Base-by-base conservation (phyloP, 108 stramenopile genomes). In the Cyclotella baltica region DNA sequence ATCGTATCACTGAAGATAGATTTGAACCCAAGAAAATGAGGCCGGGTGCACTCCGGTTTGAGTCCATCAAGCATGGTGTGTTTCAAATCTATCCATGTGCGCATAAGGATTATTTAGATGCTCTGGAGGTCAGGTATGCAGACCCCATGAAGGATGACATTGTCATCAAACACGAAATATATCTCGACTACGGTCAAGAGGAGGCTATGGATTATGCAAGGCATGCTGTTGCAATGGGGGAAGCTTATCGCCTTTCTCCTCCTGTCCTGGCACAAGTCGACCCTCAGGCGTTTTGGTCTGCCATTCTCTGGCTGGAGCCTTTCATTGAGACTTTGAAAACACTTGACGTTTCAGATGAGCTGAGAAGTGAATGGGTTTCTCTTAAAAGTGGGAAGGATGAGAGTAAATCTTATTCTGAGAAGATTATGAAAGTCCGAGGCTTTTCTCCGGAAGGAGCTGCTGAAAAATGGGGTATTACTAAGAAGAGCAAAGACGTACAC, bases 151-250 rank as follows among this genome's bases (percentile, higher is more conserved):
- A 13, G 40, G 13, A 13, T 10, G 13, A 43, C 13, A 13, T 43
- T 6, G 13, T 13, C 40, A 10, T 70, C 16, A 30, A 33, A 0
- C 76, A 77, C 20, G 76, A 77, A 22, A 61, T 58, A 25, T 77
- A 61, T 18, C 70, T 71, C 29, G 70, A 77, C 36, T 77, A 77
- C 62, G 69, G 76, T 59, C 37, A 43, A 34, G 70, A 77, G 18
- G 76, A 77, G 47, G 57, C 76, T 19, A 51, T 9, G 19, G 33
- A 62, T 22, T 77, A 77, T 46, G 70, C 57, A 18, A 31, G 59
- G 36, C 40, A 77, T 23, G 70, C 76, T 37, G 76, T 20, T 28
- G 69, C 70, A 18, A 34, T 77, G 70, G 61, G 43, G 35, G 76
- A 77, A 77, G 33, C 28, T 4, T 28, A 61, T 34, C 34, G 76